These are phyloP conservation scores for Rhododendron williamsianum DNA, from an alignment of 148 eudicot genomes.

Conservation along the genomic window DNA sequence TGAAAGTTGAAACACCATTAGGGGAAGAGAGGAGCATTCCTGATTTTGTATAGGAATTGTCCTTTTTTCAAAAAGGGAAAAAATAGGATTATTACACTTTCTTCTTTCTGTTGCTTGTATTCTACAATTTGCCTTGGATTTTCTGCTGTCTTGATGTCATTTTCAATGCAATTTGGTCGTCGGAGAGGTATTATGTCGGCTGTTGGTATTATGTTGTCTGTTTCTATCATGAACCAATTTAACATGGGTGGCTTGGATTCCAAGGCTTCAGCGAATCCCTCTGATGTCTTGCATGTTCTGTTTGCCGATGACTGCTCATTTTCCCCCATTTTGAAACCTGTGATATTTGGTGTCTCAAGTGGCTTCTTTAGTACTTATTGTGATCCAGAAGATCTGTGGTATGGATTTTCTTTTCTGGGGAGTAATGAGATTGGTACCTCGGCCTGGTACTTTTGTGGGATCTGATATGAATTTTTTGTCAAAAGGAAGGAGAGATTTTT, in stretches of 20 bases:
- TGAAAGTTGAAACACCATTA: background rate
- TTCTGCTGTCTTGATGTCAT: background rate
- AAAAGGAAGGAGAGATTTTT: background rate
- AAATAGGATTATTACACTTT: background rate
- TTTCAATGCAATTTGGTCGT: background rate
- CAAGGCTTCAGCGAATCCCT: background rate
- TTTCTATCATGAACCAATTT: background rate
- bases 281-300: background rate
- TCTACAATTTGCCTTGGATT: background rate
- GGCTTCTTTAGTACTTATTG: background rate
- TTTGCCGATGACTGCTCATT: background rate
- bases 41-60: background rate
- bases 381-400: background rate
- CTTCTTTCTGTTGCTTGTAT: background rate
- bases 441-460: background rate
- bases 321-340: background rate
- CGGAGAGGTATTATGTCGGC: background rate
- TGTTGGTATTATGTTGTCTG: background rate
- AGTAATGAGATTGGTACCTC: background rate
- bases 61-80: background rate
- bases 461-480: background rate
- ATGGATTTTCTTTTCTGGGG: background rate
- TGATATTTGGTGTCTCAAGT: background rate
- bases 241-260: background rate
- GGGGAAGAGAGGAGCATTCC: background rate